phyloP scores from a whole-genome alignment of 2,329 filamentous ascomycete species.

The Cytospora paraplurivora region DNA sequence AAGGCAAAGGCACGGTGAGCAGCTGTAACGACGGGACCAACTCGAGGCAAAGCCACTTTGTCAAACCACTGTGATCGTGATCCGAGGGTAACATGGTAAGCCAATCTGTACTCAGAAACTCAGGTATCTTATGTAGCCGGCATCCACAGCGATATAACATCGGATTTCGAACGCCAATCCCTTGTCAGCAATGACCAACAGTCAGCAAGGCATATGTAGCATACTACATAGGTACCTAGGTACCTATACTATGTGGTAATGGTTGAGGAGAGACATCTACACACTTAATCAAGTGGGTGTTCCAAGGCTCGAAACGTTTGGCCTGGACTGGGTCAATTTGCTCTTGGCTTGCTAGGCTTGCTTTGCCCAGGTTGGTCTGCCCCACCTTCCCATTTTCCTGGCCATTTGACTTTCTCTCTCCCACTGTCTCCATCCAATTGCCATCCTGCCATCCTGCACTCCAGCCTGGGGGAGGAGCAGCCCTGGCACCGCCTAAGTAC shows the following conservation, averaged over 20 bases:
- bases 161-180: no score
- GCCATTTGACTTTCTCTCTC: background rate
- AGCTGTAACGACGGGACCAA: background rate
- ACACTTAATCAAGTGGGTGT: background rate
- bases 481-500: background rate
- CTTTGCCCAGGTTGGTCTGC: background rate
- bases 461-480: background rate
- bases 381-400: conserved; percentile 11
- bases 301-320: background rate
- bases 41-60: no score
- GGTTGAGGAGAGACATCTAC: background rate
- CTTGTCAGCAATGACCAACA: no score
- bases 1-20: background rate
- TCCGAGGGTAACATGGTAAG: no score
- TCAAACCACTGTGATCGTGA: no score
- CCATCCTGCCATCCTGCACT: background rate
- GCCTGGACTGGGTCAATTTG: background rate
- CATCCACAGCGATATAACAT: no score
- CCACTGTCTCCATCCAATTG: background rate
- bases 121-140: no score
- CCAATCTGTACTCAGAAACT: no score
- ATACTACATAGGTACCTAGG: no score
- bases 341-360: background rate
- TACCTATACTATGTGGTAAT: no score
- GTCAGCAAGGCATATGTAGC: no score